Conservation (phyloP, 768 basidiomycete species). For the Dendrothele bispora region DNA sequence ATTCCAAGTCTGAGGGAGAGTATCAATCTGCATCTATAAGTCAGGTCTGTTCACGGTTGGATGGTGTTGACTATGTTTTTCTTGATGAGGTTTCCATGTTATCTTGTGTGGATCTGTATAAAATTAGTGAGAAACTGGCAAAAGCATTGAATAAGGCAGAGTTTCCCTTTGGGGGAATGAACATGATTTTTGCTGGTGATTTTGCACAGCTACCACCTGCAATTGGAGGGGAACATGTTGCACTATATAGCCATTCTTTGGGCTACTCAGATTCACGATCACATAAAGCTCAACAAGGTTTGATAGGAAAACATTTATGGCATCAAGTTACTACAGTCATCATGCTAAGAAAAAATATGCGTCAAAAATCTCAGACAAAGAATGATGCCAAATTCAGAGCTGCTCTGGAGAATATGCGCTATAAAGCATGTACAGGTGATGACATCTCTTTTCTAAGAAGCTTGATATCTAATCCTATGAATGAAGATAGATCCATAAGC, state of each 20-base stretch:
- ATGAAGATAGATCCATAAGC: slow-evolving; percentile 1
- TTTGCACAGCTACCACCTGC: slow-evolving; percentile 28
- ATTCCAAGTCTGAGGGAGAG: too few species aligned
- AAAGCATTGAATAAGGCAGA: not conserved
- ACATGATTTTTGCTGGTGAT: slow-evolving; percentile 30
- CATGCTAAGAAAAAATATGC: slow-evolving; percentile 16
- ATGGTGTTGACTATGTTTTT: slow-evolving; percentile 24
- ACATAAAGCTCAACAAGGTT: slow-evolving; percentile 9
- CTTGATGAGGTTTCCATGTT: slow-evolving; percentile 33
- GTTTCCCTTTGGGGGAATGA: slow-evolving; percentile 21
- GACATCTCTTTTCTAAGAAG: slow-evolving; percentile 21
- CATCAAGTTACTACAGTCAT: slow-evolving; percentile 22
- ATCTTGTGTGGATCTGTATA: slow-evolving; percentile 14
- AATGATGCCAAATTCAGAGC: slow-evolving; percentile 17
- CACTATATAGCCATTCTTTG: slow-evolving; percentile 23
- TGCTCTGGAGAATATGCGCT: slow-evolving; percentile 24
- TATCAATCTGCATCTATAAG: not conserved
- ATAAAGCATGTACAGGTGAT: slow-evolving; percentile 19
- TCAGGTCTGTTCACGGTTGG: not conserved
- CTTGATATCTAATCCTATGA: slow-evolving; percentile 6
- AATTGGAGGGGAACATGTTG: slow-evolving; percentile 10
- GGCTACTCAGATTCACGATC: slow-evolving; percentile 2
- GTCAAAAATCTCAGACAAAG: slow-evolving; percentile 12
- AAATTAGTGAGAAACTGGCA: slow-evolving; percentile 12
- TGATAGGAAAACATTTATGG: slow-evolving; percentile 17